phyloP scores from a whole-genome alignment of 352 stramenopile genomes.

The Globisporangium okanoganense region DNA sequence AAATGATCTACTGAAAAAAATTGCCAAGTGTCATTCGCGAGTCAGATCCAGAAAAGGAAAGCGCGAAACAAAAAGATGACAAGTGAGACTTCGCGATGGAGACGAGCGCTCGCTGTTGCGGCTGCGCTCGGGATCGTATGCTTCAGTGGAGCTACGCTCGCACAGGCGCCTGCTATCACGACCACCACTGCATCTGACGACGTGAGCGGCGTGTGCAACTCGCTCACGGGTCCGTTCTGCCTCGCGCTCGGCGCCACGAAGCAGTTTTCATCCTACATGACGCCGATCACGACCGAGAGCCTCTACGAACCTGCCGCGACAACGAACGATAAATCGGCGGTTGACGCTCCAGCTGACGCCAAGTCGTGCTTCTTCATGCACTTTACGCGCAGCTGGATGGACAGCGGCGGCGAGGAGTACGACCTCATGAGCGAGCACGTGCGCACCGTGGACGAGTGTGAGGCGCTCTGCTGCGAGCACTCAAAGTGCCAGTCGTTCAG shows the following conservation, averaged over 20 bases:
- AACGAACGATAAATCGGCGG: neutral
- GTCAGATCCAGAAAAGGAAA: constrained; percentile 4
- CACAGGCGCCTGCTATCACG: neutral
- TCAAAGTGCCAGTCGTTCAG: constrained; percentile 60
- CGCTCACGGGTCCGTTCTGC: constrained; percentile 65
- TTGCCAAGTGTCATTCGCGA: constrained; percentile 1
- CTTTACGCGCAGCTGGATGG: constrained; percentile 65
- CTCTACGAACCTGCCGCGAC: constrained; percentile 4
- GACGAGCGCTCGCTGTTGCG: neutral
- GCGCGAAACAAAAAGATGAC: neutral
- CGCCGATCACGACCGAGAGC: constrained; percentile 35
- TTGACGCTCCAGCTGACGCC: neutral
- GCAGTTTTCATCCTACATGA: constrained; percentile 56
- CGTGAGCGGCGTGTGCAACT: constrained; percentile 37
- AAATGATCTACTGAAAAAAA: neutral
- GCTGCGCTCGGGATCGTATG: neutral
- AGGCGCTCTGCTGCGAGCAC: constrained; percentile 59
- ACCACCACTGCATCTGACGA: constrained; percentile 1
- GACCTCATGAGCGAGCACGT: constrained; percentile 60
- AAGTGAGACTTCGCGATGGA: neutral
- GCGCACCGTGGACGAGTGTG: constrained; percentile 55
- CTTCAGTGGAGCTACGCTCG: neutral
- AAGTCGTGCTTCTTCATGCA: constrained; percentile 72
- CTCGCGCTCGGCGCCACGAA: constrained; percentile 26
- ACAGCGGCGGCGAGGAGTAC: constrained; percentile 52